Conservation (phyloP, 257 asterid species). For the Gynochthodes officinalis region DNA sequence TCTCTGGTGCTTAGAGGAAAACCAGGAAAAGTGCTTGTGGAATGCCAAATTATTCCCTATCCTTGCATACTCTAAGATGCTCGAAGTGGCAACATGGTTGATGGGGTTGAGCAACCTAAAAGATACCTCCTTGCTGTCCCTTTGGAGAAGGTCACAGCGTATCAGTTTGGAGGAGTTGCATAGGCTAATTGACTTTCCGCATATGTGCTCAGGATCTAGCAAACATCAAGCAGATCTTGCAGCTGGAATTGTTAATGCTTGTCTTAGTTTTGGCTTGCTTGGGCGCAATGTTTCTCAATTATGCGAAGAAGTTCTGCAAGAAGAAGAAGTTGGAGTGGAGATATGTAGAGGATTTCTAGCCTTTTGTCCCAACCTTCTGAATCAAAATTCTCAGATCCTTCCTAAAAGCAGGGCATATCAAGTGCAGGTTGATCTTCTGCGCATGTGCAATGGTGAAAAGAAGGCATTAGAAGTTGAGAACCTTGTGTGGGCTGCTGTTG, state of each 20-base stretch:
- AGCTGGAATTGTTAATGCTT: constrained; percentile 69
- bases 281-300: constrained; percentile 80
- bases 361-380: constrained; percentile 47
- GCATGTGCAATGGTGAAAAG: constrained; percentile 58
- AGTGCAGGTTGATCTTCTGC: constrained; percentile 79
- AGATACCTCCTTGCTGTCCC: constrained; percentile 34
- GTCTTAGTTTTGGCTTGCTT: constrained; percentile 80
- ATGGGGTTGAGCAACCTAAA: constrained; percentile 65
- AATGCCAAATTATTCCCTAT: constrained; percentile 85
- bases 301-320: constrained; percentile 81
- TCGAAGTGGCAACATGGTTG: constrained; percentile 77
- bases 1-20: constrained; percentile 58
- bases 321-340: constrained; percentile 53
- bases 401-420: constrained; percentile 92
- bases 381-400: constrained; percentile 76
- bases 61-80: constrained; percentile 72
- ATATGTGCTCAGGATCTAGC: constrained; percentile 73
- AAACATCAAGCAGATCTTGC: constrained; percentile 89
- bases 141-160: constrained; percentile 68
- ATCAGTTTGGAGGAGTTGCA: constrained; percentile 92
- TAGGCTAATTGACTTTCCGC: constrained; percentile 70
- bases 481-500: constrained; percentile 80
- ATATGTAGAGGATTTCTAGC: constrained; percentile 60
- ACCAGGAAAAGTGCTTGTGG: constrained; percentile 77
- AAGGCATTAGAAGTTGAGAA: constrained; percentile 64